A percentile compares a stretch with the other conserved stretches of the same genome.
These are phyloP conservation scores for Coemansia sp. DNA, from an alignment of 192 early-diverging fungal genomes.

Conservation along the genomic window DNA sequence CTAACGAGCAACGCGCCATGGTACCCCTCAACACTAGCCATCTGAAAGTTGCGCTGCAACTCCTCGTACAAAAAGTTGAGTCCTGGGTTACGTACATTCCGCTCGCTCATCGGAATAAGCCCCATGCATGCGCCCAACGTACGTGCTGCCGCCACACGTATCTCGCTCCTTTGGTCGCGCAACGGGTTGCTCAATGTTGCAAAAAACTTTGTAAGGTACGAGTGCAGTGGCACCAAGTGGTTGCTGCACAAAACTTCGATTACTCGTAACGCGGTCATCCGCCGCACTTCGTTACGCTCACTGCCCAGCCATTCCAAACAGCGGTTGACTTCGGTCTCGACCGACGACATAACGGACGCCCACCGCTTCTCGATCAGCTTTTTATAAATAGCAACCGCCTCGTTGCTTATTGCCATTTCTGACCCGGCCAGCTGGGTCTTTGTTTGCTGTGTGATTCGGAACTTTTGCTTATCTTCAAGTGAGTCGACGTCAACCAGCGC, in stretches of 20 bases:
- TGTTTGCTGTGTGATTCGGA: slow-evolving; percentile 27
- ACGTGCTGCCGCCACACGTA: neutral
- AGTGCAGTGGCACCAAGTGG: slow-evolving; percentile 72
- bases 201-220: slow-evolving; percentile 4
- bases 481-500: slow-evolving; percentile 36
- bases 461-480: slow-evolving; percentile 36
- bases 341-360: slow-evolving; percentile 15
- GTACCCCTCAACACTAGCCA: slow-evolving; percentile 68
- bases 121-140: slow-evolving; percentile 70
- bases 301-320: slow-evolving; percentile 38
- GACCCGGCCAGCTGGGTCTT: slow-evolving; percentile 18
- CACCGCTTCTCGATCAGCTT: slow-evolving; percentile 30
- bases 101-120: slow-evolving; percentile 82
- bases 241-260: slow-evolving; percentile 28
- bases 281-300: slow-evolving; percentile 33
- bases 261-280: slow-evolving; percentile 33
- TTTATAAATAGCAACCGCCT: slow-evolving; percentile 19
- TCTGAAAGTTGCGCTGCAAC: slow-evolving; percentile 67
- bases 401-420: slow-evolving; percentile 22
- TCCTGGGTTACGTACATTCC: slow-evolving; percentile 61
- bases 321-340: slow-evolving; percentile 36
- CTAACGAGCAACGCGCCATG: slow-evolving; percentile 83
- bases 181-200: slow-evolving; percentile 54
- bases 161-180: neutral
- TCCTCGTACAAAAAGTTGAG: slow-evolving; percentile 83